Conservation (phyloP, 305 asterid genomes). For the Fraxinus sp. region DNA sequence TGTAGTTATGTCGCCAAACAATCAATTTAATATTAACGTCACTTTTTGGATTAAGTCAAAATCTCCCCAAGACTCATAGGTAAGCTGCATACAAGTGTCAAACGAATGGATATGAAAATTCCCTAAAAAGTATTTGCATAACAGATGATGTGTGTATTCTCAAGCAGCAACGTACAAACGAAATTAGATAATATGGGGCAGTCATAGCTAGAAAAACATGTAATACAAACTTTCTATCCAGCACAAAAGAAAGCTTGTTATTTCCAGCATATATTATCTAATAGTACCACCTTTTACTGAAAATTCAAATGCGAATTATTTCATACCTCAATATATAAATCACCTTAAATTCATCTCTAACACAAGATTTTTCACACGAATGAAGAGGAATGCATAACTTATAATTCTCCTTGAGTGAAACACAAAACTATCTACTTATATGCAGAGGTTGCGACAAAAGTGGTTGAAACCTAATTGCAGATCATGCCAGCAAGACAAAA, state of each 20-base stretch:
- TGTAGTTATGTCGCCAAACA: not conserved
- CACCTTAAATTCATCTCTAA: not conserved
- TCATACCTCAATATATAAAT: not conserved
- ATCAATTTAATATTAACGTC: not conserved
- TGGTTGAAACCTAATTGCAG: not conserved
- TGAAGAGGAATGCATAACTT: not conserved
- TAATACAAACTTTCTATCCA: not conserved
- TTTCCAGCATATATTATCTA: not conserved
- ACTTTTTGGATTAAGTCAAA: not conserved
- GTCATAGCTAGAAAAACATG: not conserved
- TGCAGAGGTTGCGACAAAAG: not conserved
- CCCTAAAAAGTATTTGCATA: not conserved
- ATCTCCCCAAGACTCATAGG: not conserved
- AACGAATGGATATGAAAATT: not conserved
- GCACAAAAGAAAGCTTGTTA: not conserved
- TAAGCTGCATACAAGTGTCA: not conserved
- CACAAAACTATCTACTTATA: not conserved
- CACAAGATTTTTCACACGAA: not conserved
- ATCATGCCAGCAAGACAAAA: not conserved
- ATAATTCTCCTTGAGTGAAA: not conserved
- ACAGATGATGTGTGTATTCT: not conserved
- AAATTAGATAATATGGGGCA: not conserved
- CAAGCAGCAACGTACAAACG: not conserved
- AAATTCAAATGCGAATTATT: not conserved
- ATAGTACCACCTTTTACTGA: not conserved